These are phyloP conservation scores for Candida sonorensis DNA, from an alignment of 805 yeast genomes.

Conservation along the genomic window DNA sequence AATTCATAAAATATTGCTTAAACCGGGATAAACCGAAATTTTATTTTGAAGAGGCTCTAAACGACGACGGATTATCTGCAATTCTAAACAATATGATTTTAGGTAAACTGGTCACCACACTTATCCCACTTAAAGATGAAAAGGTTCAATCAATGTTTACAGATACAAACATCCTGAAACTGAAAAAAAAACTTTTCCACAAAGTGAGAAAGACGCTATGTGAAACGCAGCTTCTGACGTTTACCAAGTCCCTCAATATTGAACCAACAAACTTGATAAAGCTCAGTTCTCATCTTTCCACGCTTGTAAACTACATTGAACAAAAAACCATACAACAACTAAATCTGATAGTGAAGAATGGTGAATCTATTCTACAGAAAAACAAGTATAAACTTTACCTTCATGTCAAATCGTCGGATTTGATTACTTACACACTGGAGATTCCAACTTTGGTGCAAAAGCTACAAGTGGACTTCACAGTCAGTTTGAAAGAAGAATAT, in stretches of 20 bases:
- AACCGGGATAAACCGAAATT: conserved; percentile 7
- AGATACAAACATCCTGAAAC: conserved; percentile 2
- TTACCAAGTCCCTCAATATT: conserved; percentile 18
- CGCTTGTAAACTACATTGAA: conserved; percentile 2
- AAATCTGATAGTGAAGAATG: neutral
- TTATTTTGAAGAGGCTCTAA: conserved; percentile 10
- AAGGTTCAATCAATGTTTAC: conserved; percentile 8
- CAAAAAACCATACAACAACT: conserved; percentile 2
- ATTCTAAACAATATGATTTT: conserved; percentile 12
- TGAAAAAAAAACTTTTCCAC: conserved; percentile 21
- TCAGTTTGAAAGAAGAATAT: conserved; percentile 1
- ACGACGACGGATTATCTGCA: conserved; percentile 6
- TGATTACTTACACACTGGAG: conserved; percentile 1
- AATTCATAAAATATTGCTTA: conserved; percentile 19
- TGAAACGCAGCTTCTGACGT: conserved; percentile 13
- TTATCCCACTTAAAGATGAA: conserved; percentile 6
- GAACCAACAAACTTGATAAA: conserved; percentile 9
- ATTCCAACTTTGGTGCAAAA: neutral
- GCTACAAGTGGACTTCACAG: conserved; percentile 1
- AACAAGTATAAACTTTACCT: neutral
- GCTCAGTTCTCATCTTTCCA: conserved; percentile 6
- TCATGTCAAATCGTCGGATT: neutral
- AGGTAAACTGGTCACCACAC: conserved; percentile 10
- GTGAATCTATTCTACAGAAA: neutral
- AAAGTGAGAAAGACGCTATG: conserved; percentile 19